Evolutionary conservation across 495 filamentous ascomycete genomes (phyloP), one percentile per base, ranked within the genome.

Genomic region (Trichodelitschia bisporula): DNA sequence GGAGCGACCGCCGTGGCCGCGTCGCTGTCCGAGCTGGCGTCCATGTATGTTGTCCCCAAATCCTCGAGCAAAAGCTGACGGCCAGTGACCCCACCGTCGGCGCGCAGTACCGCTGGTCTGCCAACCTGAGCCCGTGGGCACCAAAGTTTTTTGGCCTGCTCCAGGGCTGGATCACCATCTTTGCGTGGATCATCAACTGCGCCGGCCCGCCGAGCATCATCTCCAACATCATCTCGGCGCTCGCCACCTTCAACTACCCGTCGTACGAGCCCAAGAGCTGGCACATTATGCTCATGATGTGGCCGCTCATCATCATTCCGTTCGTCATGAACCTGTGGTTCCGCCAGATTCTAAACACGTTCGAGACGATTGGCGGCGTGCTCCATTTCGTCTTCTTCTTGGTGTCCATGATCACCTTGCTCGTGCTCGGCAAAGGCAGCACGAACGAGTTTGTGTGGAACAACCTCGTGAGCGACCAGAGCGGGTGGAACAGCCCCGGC

Each of bases 21-120:
- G 2, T 49, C 48, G 5, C 26, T 54, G 18, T 48, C 36, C 2
- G 50, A 54, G 33, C 43, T 54, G 48, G 47, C 48, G 10, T 49
- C 45, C 13, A 50, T 54, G 40, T 48, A 40, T 20, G 35, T 15
- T 4, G 3, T 21, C 5, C 4, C 19, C 20, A 26, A 21, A 30
- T 24, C 36, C 38, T n/a, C 28, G 32, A 4, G 38, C 39, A 3
- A 38, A 38, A 10, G 43, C 30, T 31, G 32, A 19, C 40, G 43
- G 40, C 28, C 41, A 11, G 43, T 19, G 38, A 35, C 12, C 41
- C 41, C 5, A 29, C 26, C 15, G 26, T 29, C 26, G 26, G 26
- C 5, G 26, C 26, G 6, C 26, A 29, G 26, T 29, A 29, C 14
- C 9, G 26, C 6, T 29, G 26, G 26, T 8, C 26, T 8, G 26